Evolutionary conservation across 179 eudicot species (phyloP), one percentile per base, ranked within the genome.

Genomic region (Actinidia arguta): DNA sequence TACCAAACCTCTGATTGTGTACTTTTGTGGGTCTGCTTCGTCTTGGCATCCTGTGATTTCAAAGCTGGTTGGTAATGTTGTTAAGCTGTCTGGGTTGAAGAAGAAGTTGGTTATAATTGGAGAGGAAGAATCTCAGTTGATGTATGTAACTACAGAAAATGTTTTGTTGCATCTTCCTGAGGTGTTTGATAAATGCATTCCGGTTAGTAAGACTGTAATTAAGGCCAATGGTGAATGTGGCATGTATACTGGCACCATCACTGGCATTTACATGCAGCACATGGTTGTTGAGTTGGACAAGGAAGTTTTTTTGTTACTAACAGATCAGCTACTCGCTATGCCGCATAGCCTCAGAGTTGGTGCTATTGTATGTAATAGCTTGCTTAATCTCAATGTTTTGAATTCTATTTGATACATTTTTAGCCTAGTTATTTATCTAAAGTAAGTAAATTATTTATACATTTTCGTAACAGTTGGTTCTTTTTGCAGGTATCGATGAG

Each of bases 321-420:
- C 98, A 1, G 93, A 93, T 74, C 88, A 90, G 74, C 86, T 79
- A 14, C 85, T 91, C 36, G 59, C 52, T 55, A 63, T 84, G 52
- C 93, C 95, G 16, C 94, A 91, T 81, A 83, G 96, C 85, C 73
- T 92, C 73, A 90, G 99, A 88, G 86, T 93, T 84, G 99, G 98
- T 62, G 90, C 98, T 47, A 83, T 95, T 78, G 99, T 96, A 86
- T 82, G 98, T 92, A 68, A 55, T 80, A 56, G 31, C 59, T 82
- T 77, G 71, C 67, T 42, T 56, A 36, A 27, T 20, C 36, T 78
- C 48, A 47, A 78, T 62, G 63, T 24, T 50, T 56, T 46, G 48
- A 14, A 56, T 71, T 75, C 59, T 22, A 56, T 63, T 55, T 51
- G 42, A 75, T 42, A 68, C 47, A 42, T 31, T 31, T 54, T 25